These are phyloP conservation scores for Suillus cothurnatus DNA, from an alignment of 768 basidiomycete species.

Conservation along the genomic window DNA sequence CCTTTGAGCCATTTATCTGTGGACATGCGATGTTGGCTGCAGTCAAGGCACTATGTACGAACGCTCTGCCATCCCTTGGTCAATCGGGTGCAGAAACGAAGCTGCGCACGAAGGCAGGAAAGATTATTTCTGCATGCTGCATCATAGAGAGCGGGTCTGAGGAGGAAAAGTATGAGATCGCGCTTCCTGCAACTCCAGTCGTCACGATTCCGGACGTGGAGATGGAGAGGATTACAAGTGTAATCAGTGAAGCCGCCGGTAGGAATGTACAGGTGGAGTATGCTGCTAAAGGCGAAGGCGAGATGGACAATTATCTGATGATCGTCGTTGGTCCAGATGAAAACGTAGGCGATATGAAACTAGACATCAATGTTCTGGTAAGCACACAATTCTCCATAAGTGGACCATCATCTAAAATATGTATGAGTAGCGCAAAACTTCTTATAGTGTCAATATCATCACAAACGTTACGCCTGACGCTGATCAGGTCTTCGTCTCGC, in stretches of 20 bases:
- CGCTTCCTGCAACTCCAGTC: conserved; percentile 33
- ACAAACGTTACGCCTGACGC: conserved; percentile 38
- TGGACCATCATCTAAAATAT: conserved; percentile 20
- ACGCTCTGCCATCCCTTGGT: conserved; percentile 25
- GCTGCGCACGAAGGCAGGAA: conserved; percentile 33
- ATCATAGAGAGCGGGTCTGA: conserved; percentile 3
- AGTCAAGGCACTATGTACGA: conserved; percentile 37
- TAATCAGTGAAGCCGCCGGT: conserved; percentile 42
- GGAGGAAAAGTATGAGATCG: conserved; percentile 36
- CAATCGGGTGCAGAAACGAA: conserved; percentile 24
- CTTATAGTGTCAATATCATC: conserved; percentile 35
- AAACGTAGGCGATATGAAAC: conserved; percentile 33
- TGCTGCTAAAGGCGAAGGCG: conserved; percentile 38
- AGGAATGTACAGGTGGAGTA: conserved; percentile 36
- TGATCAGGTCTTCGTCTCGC: conserved; percentile 45
- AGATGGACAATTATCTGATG: conserved; percentile 40
- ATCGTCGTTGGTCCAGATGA: conserved; percentile 45
- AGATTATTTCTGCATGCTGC: conserved; percentile 23
- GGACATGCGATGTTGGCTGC: conserved; percentile 50
- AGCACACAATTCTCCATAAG: conserved; percentile 11
- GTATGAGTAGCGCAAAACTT: neutral
- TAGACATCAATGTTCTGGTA: conserved; percentile 40
- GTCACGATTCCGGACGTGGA: conserved; percentile 33
- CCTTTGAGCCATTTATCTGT: conserved; percentile 39
- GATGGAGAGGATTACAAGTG: conserved; percentile 28